These are phyloP conservation scores for Myrica gale DNA, from an alignment of 306 rosid genomes.

Conservation along the genomic window DNA sequence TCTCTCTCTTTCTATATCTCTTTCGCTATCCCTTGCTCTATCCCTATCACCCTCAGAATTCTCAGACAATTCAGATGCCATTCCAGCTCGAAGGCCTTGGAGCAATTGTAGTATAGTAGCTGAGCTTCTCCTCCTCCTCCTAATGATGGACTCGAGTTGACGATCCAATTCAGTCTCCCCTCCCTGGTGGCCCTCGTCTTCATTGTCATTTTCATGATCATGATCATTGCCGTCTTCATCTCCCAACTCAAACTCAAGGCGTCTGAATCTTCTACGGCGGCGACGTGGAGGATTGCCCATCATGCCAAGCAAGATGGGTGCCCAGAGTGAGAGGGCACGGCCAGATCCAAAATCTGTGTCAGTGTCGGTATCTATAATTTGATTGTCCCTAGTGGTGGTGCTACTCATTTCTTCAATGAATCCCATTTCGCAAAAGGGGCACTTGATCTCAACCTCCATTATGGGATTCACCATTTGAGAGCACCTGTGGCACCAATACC, in stretches of 20 bases:
- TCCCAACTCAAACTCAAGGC: constrained; percentile 34
- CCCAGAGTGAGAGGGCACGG: constrained; percentile 70
- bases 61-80: constrained; percentile 49
- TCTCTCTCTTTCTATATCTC: constrained; percentile 49
- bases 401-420: constrained; percentile 57
- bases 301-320: constrained; percentile 76
- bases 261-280: constrained; percentile 48
- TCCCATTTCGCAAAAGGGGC: constrained; percentile 63
- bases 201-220: constrained; percentile 20
- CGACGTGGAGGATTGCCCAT: constrained; percentile 58
- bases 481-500: constrained; percentile 74
- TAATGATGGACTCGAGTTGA: constrained; percentile 53
- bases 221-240: constrained; percentile 36
- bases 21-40: constrained; percentile 41
- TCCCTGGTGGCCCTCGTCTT: constrained; percentile 25
- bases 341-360: constrained; percentile 51
- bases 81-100: constrained; percentile 68
- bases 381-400: constrained; percentile 23
- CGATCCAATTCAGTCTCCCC: constrained; percentile 45
- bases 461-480: constrained; percentile 55
- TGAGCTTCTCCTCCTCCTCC: constrained; percentile 70
- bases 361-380: not conserved
- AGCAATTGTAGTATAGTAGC: constrained; percentile 70
- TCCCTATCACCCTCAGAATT: constrained; percentile 44
- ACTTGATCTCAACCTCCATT: constrained; percentile 56